Evolutionary conservation across 148 eudicot species (phyloP).

Genomic region (Persicaria maculosa): DNA sequence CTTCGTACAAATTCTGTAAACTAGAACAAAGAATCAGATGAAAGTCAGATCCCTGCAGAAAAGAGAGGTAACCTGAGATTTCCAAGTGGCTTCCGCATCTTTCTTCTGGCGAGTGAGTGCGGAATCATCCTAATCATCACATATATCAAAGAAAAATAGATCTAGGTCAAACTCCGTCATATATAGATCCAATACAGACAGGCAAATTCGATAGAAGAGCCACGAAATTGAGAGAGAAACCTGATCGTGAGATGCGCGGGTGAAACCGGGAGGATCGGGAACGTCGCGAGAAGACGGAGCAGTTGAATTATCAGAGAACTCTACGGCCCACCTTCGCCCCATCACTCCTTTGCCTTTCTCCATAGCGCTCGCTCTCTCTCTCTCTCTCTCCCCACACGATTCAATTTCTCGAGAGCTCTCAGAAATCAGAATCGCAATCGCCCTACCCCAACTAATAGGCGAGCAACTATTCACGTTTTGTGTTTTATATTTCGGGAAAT

Average conservation of each 20-base stretch:
- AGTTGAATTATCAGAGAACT: constrained; percentile 68
- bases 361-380: constrained; percentile 21
- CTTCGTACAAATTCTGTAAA: neutral
- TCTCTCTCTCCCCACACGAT: neutral
- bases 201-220: neutral
- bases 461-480: too few relatives aligned
- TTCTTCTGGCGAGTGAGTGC: constrained; percentile 68
- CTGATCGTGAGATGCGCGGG: constrained; percentile 71
- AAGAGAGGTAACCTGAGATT: constrained; percentile 54
- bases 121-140: constrained; percentile 52
- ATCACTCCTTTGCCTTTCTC: constrained; percentile 72
- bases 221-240: constrained; percentile 19
- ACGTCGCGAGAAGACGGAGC: constrained; percentile 64
- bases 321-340: constrained; percentile 81
- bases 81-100: constrained; percentile 92
- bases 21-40: neutral
- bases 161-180: constrained; percentile 6
- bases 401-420: neutral
- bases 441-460: neutral
- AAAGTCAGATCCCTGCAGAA: neutral
- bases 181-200: neutral
- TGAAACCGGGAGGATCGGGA: constrained; percentile 87
- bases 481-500: neutral
- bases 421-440: neutral
- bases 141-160: neutral